Conservation (phyloP, 768 basidiomycete genomes). For the Collybiopsis luxurians region DNA sequence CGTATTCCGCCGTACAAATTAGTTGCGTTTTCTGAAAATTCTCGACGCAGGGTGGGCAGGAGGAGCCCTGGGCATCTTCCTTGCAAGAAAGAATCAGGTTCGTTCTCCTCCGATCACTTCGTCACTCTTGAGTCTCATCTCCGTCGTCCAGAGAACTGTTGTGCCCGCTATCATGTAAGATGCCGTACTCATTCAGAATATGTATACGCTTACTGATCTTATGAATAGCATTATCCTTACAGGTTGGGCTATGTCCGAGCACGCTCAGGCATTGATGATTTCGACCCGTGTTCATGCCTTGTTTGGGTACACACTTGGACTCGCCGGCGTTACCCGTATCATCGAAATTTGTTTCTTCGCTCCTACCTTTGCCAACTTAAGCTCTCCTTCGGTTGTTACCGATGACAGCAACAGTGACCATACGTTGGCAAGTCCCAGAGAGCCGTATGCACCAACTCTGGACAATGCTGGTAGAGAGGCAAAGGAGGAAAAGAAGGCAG, state of each 20-base stretch:
- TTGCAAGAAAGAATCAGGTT: constrained; percentile 76
- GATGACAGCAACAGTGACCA: constrained; percentile 65
- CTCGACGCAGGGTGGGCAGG: constrained; percentile 78
- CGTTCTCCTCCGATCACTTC: constrained; percentile 13
- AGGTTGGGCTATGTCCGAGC: constrained; percentile 93
- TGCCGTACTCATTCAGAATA: constrained; percentile 8
- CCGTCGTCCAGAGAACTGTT: constrained; percentile 59
- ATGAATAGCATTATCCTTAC: constrained; percentile 74
- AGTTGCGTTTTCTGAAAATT: background rate
- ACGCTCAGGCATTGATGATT: constrained; percentile 80
- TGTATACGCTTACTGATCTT: background rate
- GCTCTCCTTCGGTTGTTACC: constrained; percentile 18
- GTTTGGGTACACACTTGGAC: constrained; percentile 85
- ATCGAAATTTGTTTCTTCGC: constrained; percentile 81
- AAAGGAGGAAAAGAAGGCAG: constrained; percentile 27
- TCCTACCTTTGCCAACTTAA: constrained; percentile 26
- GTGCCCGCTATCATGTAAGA: constrained; percentile 79
- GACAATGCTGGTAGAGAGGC: constrained; percentile 6
- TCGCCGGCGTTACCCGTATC: constrained; percentile 77
- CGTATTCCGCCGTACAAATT: constrained; percentile 15
- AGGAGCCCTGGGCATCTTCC: constrained; percentile 82
- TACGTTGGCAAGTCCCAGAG: constrained; percentile 44
- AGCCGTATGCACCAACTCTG: background rate
- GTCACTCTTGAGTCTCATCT: background rate
- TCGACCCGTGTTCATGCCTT: constrained; percentile 82